A percentile compares a stretch with the other conserved stretches of the same genome.
These are phyloP conservation scores for Pythium coloratum DNA, from an alignment of 352 stramenopile species.

Conservation along the genomic window DNA sequence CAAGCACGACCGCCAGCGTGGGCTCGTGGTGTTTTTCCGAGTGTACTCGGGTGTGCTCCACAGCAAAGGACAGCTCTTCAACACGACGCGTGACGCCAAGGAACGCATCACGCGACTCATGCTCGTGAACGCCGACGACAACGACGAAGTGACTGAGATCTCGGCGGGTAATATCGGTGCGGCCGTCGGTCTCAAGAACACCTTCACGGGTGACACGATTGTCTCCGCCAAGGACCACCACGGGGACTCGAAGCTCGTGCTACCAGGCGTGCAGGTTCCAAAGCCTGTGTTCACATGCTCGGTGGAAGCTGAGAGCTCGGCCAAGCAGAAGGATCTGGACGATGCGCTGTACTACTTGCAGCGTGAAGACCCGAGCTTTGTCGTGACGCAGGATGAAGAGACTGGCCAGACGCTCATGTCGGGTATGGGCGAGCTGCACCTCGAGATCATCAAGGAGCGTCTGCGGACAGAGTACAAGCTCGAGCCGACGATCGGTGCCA, in stretches of 20 bases:
- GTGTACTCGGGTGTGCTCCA: conserved; percentile 92
- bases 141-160: conserved; percentile 84
- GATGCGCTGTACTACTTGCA: conserved; percentile 75
- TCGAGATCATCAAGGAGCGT: conserved; percentile 93
- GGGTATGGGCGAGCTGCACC: conserved; percentile 94
- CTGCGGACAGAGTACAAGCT: conserved; percentile 90
- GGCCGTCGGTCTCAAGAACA: conserved; percentile 91
- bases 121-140: conserved; percentile 88
- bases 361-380: conserved; percentile 96
- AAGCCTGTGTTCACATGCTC: conserved; percentile 91
- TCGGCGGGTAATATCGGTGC: conserved; percentile 91
- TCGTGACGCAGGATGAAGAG: conserved; percentile 94
- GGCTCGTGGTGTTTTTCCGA: conserved; percentile 90
- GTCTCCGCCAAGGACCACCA: conserved; percentile 64
- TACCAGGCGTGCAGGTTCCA: conserved; percentile 69
- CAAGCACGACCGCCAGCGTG: conserved; percentile 74
- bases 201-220: conserved; percentile 94
- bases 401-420: conserved; percentile 98
- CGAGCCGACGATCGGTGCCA: conserved; percentile 77
- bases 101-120: conserved; percentile 79
- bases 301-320: conserved; percentile 86
- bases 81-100: conserved; percentile 63
- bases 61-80: conserved; percentile 77
- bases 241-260: conserved; percentile 33
- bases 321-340: conserved; percentile 87